Base-by-base conservation (phyloP, 106 monocot species). In the Dioscorea alata region DNA sequence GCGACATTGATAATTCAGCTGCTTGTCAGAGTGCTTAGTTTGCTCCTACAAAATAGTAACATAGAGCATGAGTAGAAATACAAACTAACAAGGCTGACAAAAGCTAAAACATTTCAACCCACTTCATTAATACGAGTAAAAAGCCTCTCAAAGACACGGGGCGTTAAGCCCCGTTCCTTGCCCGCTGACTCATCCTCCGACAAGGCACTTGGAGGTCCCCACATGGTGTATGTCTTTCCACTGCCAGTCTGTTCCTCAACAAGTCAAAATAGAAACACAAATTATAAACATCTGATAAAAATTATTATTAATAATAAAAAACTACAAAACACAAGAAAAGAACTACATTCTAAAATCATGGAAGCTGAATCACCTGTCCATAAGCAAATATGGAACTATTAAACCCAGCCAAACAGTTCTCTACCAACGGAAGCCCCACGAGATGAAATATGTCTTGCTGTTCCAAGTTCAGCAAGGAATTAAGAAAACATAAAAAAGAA, bases 341-440 rank as follows among this genome's bases (percentile, higher is more conserved):
- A 42, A 42, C 42, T 28, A 42, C 42, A 42, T 42, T 5, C 10
- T 42, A 42, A 42, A 42, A 10, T 6, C 42, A 42, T 42, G 42
- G 42, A 42, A 42, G 42, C 10, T 42, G 4, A 42, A 42, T 69
- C 69, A 99, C 99, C 99, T 93, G 99, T 13, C 99, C 99, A 66
- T 99, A 99, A 15, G 99, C 93, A 84, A 99, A 99, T 35, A 99
- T 99, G 51, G 99, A 99, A 69, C 99, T 99, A 69, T 99, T 99
- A 59, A 93, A 93, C 13, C 99, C 99, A 17, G 83, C 85, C 78
- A 99, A 74, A 78, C 99, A 99, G 69, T 99, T 99, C 65, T 99
- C 99, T 42, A 99, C 99, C 72, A 99, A 72, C 1, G 99, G 99
- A 64, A 88, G 60, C 23, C 99, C 99, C n/a, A 93, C 88, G 17